Percentiles rank a stretch among this genome's conserved stretches.
Evolutionary conservation across 2,329 filamentous ascomycete genomes (phyloP).

Genomic region (Colletotrichum neosansevieriae): DNA sequence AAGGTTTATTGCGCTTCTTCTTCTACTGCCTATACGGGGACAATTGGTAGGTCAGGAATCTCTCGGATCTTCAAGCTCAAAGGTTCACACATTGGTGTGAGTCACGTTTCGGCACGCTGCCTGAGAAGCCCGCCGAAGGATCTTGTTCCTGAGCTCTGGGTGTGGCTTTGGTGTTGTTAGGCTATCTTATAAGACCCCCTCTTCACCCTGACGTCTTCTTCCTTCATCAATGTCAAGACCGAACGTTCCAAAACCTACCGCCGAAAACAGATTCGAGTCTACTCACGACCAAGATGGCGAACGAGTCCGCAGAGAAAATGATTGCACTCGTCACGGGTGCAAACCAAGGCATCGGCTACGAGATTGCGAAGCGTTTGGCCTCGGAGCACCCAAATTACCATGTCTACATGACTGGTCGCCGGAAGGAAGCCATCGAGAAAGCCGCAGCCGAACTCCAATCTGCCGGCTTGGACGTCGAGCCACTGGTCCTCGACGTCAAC

Average conservation of each 20-base stretch:
- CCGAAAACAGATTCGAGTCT: too few species aligned
- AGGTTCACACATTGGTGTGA: not conserved
- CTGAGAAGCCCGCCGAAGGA: too few species aligned
- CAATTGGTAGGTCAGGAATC: not conserved
- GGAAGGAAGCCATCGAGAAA: slow-evolving; percentile 29
- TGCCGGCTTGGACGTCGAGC: slow-evolving; percentile 27
- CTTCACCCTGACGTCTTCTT: too few species aligned
- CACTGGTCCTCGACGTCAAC: slow-evolving; percentile 66
- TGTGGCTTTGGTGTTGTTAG: too few species aligned
- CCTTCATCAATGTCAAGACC: not conserved
- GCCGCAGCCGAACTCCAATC: slow-evolving; percentile 18
- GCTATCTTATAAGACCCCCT: too few species aligned
- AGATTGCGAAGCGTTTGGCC: slow-evolving; percentile 27
- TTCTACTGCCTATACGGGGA: not conserved
- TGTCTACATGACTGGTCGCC: slow-evolving; percentile 27
- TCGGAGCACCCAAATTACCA: slow-evolving; percentile 27
- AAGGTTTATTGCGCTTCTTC: too few species aligned
- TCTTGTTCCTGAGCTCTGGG: too few species aligned
- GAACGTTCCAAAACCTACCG: not conserved
- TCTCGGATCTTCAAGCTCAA: not conserved
- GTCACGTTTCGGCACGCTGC: too few species aligned
- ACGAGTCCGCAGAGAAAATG: not conserved
- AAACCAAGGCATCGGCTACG: slow-evolving; percentile 39
- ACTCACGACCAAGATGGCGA: slow-evolving; percentile 6
- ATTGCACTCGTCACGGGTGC: slow-evolving; percentile 34